phyloP scores from a whole-genome alignment of 169 alveolate genomes.

The Cryptosporidium bovis region DNA sequence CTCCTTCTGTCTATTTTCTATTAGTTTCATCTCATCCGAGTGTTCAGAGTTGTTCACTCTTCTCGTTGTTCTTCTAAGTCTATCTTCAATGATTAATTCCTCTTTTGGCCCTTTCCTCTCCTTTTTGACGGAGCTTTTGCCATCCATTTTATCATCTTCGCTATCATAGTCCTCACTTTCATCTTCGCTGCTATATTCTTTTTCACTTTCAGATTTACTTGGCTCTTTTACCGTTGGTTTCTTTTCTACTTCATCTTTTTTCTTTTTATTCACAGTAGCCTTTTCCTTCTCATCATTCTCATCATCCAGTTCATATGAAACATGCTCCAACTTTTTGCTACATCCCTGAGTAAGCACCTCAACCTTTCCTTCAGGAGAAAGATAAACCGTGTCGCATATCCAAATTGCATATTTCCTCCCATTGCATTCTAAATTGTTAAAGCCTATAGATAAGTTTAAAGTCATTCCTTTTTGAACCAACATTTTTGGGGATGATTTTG shows the following conservation, averaged over 20 bases:
- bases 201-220: neutral
- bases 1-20: conserved; percentile 81
- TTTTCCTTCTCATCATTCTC: conserved; percentile 71
- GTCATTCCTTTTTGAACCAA: conserved; percentile 83
- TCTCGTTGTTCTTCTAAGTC: conserved; percentile 52
- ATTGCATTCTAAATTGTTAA: conserved; percentile 80
- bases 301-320: conserved; percentile 86
- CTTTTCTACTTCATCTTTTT: conserved; percentile 2
- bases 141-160: neutral
- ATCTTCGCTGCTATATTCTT: conserved; percentile 32
- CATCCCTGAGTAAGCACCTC: conserved; percentile 81
- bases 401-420: conserved; percentile 86
- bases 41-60: conserved; percentile 57
- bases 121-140: neutral
- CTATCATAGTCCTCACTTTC: conserved; percentile 37
- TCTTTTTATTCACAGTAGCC: conserved; percentile 48
- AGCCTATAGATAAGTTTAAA: conserved; percentile 86
- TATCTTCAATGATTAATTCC: conserved; percentile 39
- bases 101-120: conserved; percentile 11
- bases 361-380: conserved; percentile 80
- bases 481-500: conserved; percentile 75
- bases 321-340: conserved; percentile 84
- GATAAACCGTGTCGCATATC: conserved; percentile 89
- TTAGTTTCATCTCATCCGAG: conserved; percentile 54
- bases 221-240: conserved; percentile 15